Evolutionary conservation across 257 asterid genomes (phyloP), one percentile per base, ranked within the genome.

Genomic region (Solanum chiquidenum): DNA sequence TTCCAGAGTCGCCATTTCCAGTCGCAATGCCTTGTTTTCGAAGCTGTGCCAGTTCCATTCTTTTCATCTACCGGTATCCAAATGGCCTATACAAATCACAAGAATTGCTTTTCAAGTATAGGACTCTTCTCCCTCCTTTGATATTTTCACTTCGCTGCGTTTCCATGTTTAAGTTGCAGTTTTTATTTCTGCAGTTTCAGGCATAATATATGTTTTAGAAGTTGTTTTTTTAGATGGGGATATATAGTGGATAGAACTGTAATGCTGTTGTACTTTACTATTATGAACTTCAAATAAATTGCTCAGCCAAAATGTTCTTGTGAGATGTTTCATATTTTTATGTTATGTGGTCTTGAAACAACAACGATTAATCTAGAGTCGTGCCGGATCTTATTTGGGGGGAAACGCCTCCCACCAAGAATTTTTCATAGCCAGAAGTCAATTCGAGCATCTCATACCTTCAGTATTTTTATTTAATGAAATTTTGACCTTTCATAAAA

Each of bases 81-180:
- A 68, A 82, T 88, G 89, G 72, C 89, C 80, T 90, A 92, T 90
- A 90, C 90, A 91, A 91, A 87, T 55, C 69, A 86, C 87, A 76
- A 82, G 80, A 33, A 77, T 71, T 84, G 33, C 85, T 87, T 88
- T 75, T 33, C 75, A 58, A 27, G 25, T 79, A 73, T 73, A 44
- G 88, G 83, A 89, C 82, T 86, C 76, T 76, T 83, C 74, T 7
- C 58, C 84, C 86, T 25, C 83, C 44, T 83, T 88, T 85, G 77
- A 34, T 87, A 77, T 83, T 31, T 37, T 88, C 29, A 80, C 68
- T 87, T 72, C 83, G 23, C 31, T 46, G 68, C 6, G 9, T 14
- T 79, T 77, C 66, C 66, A 7, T 31, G 85, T 79, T 86, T 44
- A 71, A 71, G 75, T 62, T 80, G 86, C 44, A 75, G 79, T 20